Percentiles rank a stretch among this genome's conserved stretches.
These are phyloP conservation scores for Pseudocercospora cruenta DNA, from an alignment of 2,329 filamentous ascomycete species.

Conservation along the genomic window DNA sequence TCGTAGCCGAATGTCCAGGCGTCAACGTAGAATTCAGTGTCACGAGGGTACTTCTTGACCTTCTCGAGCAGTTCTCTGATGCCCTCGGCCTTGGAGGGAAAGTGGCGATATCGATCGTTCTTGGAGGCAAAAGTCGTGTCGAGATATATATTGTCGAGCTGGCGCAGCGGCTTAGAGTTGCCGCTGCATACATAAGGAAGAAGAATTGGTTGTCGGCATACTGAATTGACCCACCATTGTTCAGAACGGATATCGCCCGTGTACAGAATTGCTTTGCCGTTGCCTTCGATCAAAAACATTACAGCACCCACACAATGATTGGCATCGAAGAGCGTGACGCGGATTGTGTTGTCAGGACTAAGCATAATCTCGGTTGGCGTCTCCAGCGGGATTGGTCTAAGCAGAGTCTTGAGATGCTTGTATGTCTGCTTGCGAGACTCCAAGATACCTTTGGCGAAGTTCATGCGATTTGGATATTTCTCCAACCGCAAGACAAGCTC, in stretches of 20 bases:
- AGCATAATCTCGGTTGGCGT: conserved; percentile 79
- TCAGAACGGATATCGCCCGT: conserved; percentile 89
- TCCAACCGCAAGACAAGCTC: conserved; percentile 76
- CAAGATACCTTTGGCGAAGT: conserved; percentile 75
- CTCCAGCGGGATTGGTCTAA: conserved; percentile 81
- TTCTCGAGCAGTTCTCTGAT: conserved; percentile 73
- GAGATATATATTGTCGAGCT: conserved; percentile 80
- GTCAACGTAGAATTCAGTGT: conserved; percentile 81
- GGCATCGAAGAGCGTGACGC: conserved; percentile 84
- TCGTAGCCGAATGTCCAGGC: conserved; percentile 95
- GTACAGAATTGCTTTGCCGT: conserved; percentile 75
- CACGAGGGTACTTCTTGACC: conserved; percentile 67
- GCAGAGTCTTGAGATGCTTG: conserved; percentile 70
- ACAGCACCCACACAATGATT: conserved; percentile 90
- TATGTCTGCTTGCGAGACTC: conserved; percentile 77
- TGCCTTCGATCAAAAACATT: conserved; percentile 86
- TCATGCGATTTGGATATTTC: conserved; percentile 77
- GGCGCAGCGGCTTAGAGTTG: conserved; percentile 60
- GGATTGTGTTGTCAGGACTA: conserved; percentile 66
- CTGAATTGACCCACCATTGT: conserved; percentile 77
- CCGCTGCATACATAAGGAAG: conserved; percentile 63
- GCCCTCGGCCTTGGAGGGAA: conserved; percentile 72
- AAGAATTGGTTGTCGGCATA: conserved; percentile 72
- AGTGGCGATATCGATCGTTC: conserved; percentile 53
- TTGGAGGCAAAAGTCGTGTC: conserved; percentile 77